Conservation (phyloP, 148 eudicot genomes). For the Cornus suecica region DNA sequence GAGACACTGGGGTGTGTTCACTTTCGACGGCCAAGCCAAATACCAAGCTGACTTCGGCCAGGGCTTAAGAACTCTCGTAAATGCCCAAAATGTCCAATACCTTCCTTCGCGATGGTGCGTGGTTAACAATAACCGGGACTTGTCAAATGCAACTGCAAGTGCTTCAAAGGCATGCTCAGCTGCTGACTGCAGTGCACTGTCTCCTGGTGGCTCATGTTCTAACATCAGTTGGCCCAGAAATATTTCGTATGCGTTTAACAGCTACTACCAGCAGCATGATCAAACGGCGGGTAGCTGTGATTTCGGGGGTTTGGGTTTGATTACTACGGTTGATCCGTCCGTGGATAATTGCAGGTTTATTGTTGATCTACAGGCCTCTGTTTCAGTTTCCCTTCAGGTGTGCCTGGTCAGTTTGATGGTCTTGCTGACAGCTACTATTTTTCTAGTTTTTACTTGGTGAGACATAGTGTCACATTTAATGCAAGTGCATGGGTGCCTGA, state of each 20-base stretch:
- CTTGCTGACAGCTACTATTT: slow-evolving; percentile 22
- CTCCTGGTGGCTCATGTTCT: slow-evolving; percentile 76
- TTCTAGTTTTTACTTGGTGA: slow-evolving; percentile 19
- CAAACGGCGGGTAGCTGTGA: slow-evolving; percentile 72
- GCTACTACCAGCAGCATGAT: slow-evolving; percentile 80
- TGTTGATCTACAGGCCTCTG: slow-evolving; percentile 51
- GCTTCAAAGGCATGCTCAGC: slow-evolving; percentile 56
- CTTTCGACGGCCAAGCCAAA: slow-evolving; percentile 95
- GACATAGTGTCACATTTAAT: not conserved
- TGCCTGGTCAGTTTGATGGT: slow-evolving; percentile 27
- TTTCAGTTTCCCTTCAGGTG: slow-evolving; percentile 20
- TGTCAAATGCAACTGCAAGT: slow-evolving; percentile 52
- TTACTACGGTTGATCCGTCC: slow-evolving; percentile 87
- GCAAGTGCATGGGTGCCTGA: not conserved
- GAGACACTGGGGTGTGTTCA: slow-evolving; percentile 86
- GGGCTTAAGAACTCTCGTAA: slow-evolving; percentile 45
- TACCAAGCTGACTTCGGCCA: slow-evolving; percentile 55
- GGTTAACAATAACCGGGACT: slow-evolving; percentile 63
- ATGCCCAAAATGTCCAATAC: slow-evolving; percentile 73
- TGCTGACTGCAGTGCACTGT: slow-evolving; percentile 68
- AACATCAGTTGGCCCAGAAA: slow-evolving; percentile 80
- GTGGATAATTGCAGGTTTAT: slow-evolving; percentile 62
- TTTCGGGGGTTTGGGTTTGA: slow-evolving; percentile 82
- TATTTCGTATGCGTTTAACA: slow-evolving; percentile 81
- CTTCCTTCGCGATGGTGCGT: slow-evolving; percentile 83